Evolutionary conservation across 495 filamentous ascomycete genomes (phyloP).

Genomic region (Talaromyces trachyspermus): DNA sequence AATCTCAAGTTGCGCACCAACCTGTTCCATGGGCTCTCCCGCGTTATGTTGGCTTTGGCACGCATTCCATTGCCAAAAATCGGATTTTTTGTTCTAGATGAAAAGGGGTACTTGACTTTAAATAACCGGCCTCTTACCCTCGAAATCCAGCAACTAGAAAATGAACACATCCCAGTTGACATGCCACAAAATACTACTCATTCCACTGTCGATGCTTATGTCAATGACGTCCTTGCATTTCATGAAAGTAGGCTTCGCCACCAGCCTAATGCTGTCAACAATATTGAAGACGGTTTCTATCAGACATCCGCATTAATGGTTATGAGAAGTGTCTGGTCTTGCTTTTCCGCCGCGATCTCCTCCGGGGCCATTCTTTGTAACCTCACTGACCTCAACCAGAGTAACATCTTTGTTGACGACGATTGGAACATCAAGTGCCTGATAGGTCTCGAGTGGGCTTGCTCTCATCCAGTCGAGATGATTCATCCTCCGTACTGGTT

Average conservation of each 20-base stretch:
- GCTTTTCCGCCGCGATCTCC: slow-evolving; percentile 17
- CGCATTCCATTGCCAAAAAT: slow-evolving; percentile 14
- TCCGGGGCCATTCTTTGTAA: slow-evolving; percentile 18
- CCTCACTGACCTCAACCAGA: slow-evolving; percentile 26
- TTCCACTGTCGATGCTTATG: slow-evolving; percentile 23
- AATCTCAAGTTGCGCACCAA: slow-evolving; percentile 13
- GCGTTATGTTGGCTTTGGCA: slow-evolving; percentile 15
- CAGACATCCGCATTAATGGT: slow-evolving; percentile 20
- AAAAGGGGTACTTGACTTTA: slow-evolving; percentile 12
- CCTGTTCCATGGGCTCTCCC: slow-evolving; percentile 20
- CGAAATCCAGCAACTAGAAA: slow-evolving; percentile 20
- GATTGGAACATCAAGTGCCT: slow-evolving; percentile 19
- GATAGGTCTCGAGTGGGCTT: slow-evolving; percentile 25
- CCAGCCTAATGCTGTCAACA: slow-evolving; percentile 25
- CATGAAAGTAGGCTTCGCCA: slow-evolving; percentile 25
- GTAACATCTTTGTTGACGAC: slow-evolving; percentile 25
- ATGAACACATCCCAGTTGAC: slow-evolving; percentile 25
- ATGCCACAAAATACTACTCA: slow-evolving; percentile 24
- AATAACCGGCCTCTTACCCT: slow-evolving; percentile 18
- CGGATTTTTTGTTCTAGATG: slow-evolving; percentile 14
- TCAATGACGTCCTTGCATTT: slow-evolving; percentile 21
- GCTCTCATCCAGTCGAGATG: slow-evolving; percentile 19
- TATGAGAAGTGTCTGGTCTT: slow-evolving; percentile 20
- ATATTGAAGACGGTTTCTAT: slow-evolving; percentile 19
- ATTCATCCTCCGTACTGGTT: slow-evolving; percentile 23